Base-by-base conservation (phyloP, 257 asterid genomes). In the Solanum dulcamara region DNA sequence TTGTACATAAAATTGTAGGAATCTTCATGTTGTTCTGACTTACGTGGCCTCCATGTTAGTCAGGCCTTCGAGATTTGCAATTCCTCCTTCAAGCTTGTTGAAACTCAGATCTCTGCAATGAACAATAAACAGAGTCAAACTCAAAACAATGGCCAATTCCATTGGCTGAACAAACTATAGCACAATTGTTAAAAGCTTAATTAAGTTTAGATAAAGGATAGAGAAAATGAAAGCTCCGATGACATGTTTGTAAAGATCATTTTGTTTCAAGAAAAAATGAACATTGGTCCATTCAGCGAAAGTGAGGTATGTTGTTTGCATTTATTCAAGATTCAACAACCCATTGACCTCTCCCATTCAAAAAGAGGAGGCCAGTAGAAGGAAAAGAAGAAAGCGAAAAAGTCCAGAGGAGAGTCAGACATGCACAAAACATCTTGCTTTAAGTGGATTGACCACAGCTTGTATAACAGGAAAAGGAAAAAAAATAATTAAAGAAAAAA, bases 81-180 rank as follows among this genome's bases (percentile, higher is more conserved):
- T 84, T 83, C 28, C 84, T 72, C 97, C 95, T 68, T 86, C 87
- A 77, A 92, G 86, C 33, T 89, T 90, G 90, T 93, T 93, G 83
- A 93, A 91, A 74, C 95, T 93, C 84, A 93, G 86, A 85, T 93
- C 97, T 77, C 97, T 93, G 89, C 68, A 83, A 68, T 67, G 60
- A 64, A 74, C 15, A 84, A 86, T 50, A 75, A 26, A 15, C 82
- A 75, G 62, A 26, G 37, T 42, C 37, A 9, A 74, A 75, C 60
- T 32, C 60, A 44, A 44, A 46, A 44, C 1, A 75, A 15, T 7
- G 60, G 1, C 46, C 82, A 46, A 75, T 74, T 10, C 60, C 62
- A 14, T 28, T 75, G 82, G 24, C 82, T 75, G 60, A 44, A 26
- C 82, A 44, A 75, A 75, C 15, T 4, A 75, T 75, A 2, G 42